Base-by-base conservation (phyloP, 2,329 filamentous ascomycete species). In the Didymellaceae sp. region DNA sequence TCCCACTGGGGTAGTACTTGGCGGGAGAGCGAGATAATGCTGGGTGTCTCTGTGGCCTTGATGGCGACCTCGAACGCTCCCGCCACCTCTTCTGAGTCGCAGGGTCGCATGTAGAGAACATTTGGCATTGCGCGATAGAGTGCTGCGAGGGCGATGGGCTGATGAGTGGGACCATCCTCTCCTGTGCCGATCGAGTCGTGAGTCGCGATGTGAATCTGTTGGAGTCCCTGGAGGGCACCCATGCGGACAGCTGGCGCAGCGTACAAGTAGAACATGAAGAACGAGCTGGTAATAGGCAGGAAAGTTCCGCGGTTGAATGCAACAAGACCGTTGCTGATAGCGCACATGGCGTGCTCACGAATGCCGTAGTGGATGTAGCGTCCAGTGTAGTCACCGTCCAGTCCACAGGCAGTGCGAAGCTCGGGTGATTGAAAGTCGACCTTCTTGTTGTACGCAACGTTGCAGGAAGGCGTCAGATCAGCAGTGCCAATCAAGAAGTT, bases 401-500 rank as follows among this genome's bases (percentile, higher is more conserved):
- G 75, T 2, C 80, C 80, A 39, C 76, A 80, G 3, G 52, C 61
- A 4, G 59, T 58, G 21, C 59, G 47, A 2, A 70, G 43, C 11
- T 54, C 50, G 1, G 69, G 67, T 70, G 50, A 77, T 70, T 58
- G 82, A 78, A 65, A 82, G 79, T 49, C 80, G 74, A 32, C 68
- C 55, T 79, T 78, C 35, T 71, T 73, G 5, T 70, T 66, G 76
- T 79, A 84, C 14, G 75, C 77, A 76, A 85, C 80, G 58, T 68
- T 69, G 11, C 63, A 54, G 0, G 57, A 57, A 79, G 86, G 77
- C 80, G 66, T 87, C 71, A 61, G 72, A 71, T 85, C 87, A 26
- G 54, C 44, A 6, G 52, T 62, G 80, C 90, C 77, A 83, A 96
- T 91, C 77, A 94, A 87, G 88, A 97, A 97, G n/a, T n/a, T n/a